These are phyloP conservation scores for Colletotrichum orchidophilum DNA, from an alignment of 2,329 filamentous ascomycete genomes.

Conservation along the genomic window DNA sequence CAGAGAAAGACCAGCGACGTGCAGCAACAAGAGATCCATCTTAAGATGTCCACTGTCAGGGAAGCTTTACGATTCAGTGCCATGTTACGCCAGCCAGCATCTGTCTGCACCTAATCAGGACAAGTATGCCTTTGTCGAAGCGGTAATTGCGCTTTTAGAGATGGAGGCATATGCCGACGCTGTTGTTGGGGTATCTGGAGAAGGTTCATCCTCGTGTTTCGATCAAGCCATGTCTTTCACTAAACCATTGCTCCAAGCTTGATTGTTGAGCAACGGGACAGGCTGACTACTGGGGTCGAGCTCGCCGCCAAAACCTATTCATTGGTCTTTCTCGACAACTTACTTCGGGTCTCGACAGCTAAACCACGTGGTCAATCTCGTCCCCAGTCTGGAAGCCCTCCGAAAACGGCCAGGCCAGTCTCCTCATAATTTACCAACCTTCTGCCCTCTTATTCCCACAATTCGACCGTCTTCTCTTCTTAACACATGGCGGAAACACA, in stretches of 20 bases:
- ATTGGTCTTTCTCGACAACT: conserved; percentile 80
- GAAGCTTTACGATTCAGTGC: conserved; percentile 75
- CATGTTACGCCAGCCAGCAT: conserved; percentile 71
- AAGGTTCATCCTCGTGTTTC: conserved; percentile 48
- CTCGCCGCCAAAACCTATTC: conserved; percentile 77
- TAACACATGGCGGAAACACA: conserved; percentile 61
- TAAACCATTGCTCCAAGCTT: conserved; percentile 42
- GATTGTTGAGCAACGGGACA: conserved; percentile 56
- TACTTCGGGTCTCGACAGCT: conserved; percentile 78
- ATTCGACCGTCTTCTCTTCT: conserved; percentile 66
- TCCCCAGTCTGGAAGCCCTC: conserved; percentile 74
- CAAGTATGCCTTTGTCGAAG: conserved; percentile 40
- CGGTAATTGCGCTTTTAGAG: conserved; percentile 41
- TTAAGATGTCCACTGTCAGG: conserved; percentile 53
- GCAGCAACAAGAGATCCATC: conserved; percentile 66
- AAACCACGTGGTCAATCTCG: conserved; percentile 79
- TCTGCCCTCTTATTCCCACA: conserved; percentile 54
- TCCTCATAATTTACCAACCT: conserved; percentile 62
- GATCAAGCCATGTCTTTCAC: too few species aligned
- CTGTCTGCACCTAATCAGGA: conserved; percentile 52
- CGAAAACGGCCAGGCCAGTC: conserved; percentile 56
- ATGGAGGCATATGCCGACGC: conserved; percentile 75
- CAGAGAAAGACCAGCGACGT: conserved; percentile 75
- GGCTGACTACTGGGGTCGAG: conserved; percentile 80
- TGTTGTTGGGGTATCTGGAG: conserved; percentile 72